Conservation (phyloP, 352 stramenopile genomes). For the Phytophthora colocasiae region DNA sequence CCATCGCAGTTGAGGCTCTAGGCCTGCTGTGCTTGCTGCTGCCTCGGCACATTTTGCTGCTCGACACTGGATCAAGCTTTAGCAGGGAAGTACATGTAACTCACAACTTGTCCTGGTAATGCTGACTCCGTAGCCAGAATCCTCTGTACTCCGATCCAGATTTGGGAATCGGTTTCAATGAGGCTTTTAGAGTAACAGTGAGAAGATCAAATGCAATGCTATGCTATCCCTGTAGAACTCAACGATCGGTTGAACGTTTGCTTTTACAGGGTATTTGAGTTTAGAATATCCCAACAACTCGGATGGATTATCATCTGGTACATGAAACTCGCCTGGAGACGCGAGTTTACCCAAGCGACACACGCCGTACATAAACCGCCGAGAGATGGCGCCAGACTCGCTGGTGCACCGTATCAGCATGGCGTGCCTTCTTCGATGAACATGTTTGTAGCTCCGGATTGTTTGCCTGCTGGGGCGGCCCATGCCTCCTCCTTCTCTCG, state of each 20-base stretch:
- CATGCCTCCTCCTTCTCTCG: conserved; percentile 14
- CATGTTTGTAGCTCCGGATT: background rate
- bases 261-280: conserved; percentile 1
- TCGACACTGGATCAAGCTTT: conserved; percentile 13
- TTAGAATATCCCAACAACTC: background rate
- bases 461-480: conserved; percentile 2
- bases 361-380: conserved; percentile 28
- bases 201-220: background rate
- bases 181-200: background rate
- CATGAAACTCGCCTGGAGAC: background rate
- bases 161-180: background rate
- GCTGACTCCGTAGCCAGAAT: background rate
- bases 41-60: conserved; percentile 1
- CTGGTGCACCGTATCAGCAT: conserved; percentile 34
- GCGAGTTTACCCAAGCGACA: conserved; percentile 22
- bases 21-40: background rate
- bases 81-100: conserved; percentile 5
- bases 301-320: background rate
- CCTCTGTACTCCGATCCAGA: background rate
- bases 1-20: conserved; percentile 1
- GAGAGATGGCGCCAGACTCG: conserved; percentile 23
- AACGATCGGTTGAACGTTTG: background rate
- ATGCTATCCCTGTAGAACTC: background rate
- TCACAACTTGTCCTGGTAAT: background rate
- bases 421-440: conserved; percentile 17